Conservation (phyloP, 1,284 basidiomycete species). For the Acaromyces ingoldii region DNA sequence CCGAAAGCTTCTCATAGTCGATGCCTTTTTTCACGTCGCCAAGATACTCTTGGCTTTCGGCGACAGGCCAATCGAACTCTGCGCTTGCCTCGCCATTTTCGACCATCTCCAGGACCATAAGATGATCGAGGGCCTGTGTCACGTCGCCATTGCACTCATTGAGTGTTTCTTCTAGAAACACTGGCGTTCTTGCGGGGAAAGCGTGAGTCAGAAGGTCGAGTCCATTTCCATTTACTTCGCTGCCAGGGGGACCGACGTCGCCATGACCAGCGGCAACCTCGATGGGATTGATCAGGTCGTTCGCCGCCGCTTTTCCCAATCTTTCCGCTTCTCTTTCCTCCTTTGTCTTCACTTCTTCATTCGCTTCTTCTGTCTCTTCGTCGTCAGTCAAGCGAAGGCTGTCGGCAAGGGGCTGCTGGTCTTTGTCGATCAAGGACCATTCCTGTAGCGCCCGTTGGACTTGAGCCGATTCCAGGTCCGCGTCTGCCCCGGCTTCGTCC, state of each 20-base stretch:
- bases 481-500: slow-evolving; percentile 5
- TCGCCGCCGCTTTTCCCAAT: slow-evolving; percentile 11
- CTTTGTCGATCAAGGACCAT: slow-evolving; percentile 22
- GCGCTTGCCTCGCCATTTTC: too few species aligned
- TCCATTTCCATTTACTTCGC: too few species aligned
- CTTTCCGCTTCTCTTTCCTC: slow-evolving; percentile 11
- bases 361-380: slow-evolving; percentile 14
- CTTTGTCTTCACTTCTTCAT: slow-evolving; percentile 3
- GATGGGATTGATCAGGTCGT: neutral
- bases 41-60: neutral
- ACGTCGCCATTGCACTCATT: slow-evolving; percentile 25
- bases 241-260: neutral
- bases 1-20: slow-evolving; percentile 27
- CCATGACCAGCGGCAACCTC: neutral
- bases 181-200: slow-evolving; percentile 24
- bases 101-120: slow-evolving; percentile 36
- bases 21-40: slow-evolving; percentile 13
- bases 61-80: slow-evolving; percentile 7
- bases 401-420: slow-evolving; percentile 16
- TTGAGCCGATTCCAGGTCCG: slow-evolving; percentile 5
- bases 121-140: slow-evolving; percentile 28
- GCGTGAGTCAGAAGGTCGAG: slow-evolving; percentile 30
- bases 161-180: slow-evolving; percentile 28
- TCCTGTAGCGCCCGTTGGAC: slow-evolving; percentile 23
- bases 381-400: slow-evolving; percentile 29